Evolutionary conservation across 1,284 basidiomycete genomes (phyloP).

Genomic region (Sphaerobolus stellatus): DNA sequence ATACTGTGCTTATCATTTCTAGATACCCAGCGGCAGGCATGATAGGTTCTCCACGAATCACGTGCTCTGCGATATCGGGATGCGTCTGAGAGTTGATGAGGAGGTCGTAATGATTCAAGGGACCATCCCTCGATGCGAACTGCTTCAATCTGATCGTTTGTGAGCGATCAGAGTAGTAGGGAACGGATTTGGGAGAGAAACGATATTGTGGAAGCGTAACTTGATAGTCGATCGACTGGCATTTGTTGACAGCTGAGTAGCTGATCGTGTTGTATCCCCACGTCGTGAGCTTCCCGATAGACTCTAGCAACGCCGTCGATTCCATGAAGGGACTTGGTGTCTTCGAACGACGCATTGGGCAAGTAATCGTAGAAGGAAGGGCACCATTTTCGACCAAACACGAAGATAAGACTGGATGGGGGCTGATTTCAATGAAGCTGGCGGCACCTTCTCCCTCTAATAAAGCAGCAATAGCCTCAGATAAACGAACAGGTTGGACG

Average conservation of each 20-base stretch:
- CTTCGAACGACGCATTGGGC: slow-evolving; percentile 31
- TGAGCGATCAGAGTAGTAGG: slow-evolving; percentile 19
- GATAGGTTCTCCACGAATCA: slow-evolving; percentile 41
- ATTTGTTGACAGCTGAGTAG: slow-evolving; percentile 22
- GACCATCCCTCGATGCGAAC: slow-evolving; percentile 30
- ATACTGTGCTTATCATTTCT: too few species aligned
- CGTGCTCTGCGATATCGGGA: slow-evolving; percentile 38
- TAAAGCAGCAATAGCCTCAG: slow-evolving; percentile 16
- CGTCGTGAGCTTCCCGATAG: slow-evolving; percentile 27
- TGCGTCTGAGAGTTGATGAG: slow-evolving; percentile 36
- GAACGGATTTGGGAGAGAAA: slow-evolving; percentile 9
- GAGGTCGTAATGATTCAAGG: slow-evolving; percentile 34
- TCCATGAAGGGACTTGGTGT: slow-evolving; percentile 18
- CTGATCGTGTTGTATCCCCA: slow-evolving; percentile 31
- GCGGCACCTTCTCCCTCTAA: slow-evolving; percentile 20
- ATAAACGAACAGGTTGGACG: slow-evolving; percentile 34
- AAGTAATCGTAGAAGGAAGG: slow-evolving; percentile 22
- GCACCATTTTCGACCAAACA: slow-evolving; percentile 29
- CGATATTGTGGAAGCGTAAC: slow-evolving; percentile 21
- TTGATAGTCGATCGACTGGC: neutral
- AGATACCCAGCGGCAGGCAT: slow-evolving; percentile 46
- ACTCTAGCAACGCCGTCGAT: slow-evolving; percentile 21
- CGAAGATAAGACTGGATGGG: slow-evolving; percentile 36
- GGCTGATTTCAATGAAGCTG: slow-evolving; percentile 33
- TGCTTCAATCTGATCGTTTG: slow-evolving; percentile 19